These are phyloP conservation scores for Penicillium sp. DNA, from an alignment of 2,329 filamentous ascomycete genomes.

Conservation along the genomic window DNA sequence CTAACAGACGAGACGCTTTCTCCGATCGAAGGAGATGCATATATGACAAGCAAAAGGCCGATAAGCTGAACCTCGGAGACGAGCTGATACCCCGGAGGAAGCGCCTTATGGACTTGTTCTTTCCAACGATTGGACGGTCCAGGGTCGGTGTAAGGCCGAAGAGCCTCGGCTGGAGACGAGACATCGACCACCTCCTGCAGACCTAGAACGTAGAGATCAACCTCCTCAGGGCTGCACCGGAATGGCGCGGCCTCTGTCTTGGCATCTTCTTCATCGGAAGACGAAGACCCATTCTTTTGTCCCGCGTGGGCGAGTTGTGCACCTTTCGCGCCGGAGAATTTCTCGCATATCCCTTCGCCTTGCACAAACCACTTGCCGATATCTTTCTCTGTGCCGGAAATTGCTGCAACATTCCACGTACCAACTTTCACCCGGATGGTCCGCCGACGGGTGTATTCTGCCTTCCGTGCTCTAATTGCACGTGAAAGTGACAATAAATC, in stretches of 20 bases:
- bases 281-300: constrained; percentile 19
- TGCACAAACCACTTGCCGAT: constrained; percentile 83
- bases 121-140: constrained; percentile 75
- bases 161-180: constrained; percentile 71
- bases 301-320: constrained; percentile 14
- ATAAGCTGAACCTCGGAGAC: constrained; percentile 81
- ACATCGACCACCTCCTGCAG: constrained; percentile 92
- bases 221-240: constrained; percentile 53
- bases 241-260: constrained; percentile 46
- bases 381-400: constrained; percentile 82
- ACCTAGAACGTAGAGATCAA: constrained; percentile 85
- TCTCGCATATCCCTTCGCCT: constrained; percentile 66
- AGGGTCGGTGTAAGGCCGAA: constrained; percentile 72
- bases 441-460: constrained; percentile 74
- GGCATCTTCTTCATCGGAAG: constrained; percentile 36
- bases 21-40: constrained; percentile 73
- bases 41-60: constrained; percentile 79
- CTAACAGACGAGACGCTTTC: constrained; percentile 77
- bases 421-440: constrained; percentile 83
- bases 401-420: constrained; percentile 89
- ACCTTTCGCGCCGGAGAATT: constrained; percentile 54
- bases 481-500: constrained; percentile 51
- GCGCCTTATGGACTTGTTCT: constrained; percentile 65
- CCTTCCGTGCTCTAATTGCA: constrained; percentile 66
- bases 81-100: constrained; percentile 74